Base-by-base conservation (phyloP, 192 early-diverging fungal species). In the Backusella tuberculispora region DNA sequence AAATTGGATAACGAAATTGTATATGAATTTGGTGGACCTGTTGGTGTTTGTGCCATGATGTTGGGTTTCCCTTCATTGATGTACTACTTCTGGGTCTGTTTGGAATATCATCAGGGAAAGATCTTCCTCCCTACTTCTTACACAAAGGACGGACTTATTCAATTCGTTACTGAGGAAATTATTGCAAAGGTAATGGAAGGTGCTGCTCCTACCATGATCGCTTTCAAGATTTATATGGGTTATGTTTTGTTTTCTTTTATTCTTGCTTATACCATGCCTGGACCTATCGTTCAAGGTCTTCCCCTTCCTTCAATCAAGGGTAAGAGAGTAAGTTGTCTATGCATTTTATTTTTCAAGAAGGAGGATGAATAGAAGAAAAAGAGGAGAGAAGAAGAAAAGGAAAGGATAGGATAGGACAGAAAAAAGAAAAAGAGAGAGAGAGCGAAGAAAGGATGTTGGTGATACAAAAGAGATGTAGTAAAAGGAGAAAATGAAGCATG, bases 1-100 rank as follows among this genome's bases (percentile, higher is more conserved):
- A 84, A 83, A 15, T 72, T 89, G 9, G 90, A 92, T 75, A 86
- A 78, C 71, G 86, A 86, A 76, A 84, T 93, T 64, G 84, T 90
- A 53, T 85, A 87, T 69, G 92, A 93, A 82, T 93, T 93, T 75
- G 91, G 91, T 79, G 92, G 92, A 14, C 89, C 90, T 6, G 64
- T 86, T 29, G 92, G 92, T 34, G 87, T 87, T 10, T 80, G 83
- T 12, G 87, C 88, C 26, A 93, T 93, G 90, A 92, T 93, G 82
- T 47, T 91, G 26, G 88, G 90, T 24, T 92, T 93, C 74, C 92
- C 92, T 64, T 72, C 83, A 53, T 81, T 92, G 44, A 93, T 93
- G 92, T 90, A 85, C 73, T 93, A 93, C 77, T 87, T 91, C 72
- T 92, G 88, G 84, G 83, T 90, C 45, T 93, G 89, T 72, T 80